These are phyloP conservation scores for Wickerhamiella sorbophila DNA, from an alignment of 805 yeast species.

Conservation along the genomic window DNA sequence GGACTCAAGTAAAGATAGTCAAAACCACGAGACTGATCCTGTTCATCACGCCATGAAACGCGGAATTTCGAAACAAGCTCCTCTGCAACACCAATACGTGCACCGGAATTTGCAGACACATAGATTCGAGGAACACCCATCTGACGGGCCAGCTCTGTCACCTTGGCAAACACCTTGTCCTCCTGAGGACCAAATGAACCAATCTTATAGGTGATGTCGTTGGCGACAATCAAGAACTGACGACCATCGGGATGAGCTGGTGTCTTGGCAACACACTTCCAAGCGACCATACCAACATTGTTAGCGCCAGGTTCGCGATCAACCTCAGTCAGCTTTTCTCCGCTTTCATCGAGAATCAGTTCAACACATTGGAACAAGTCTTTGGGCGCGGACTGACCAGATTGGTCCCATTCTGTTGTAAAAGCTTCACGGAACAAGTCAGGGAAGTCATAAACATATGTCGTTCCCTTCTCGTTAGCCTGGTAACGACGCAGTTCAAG, in stretches of 20 bases:
- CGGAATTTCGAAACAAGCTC: conserved; percentile 79
- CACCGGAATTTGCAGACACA: conserved; percentile 97
- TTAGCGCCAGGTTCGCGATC: conserved; percentile 94
- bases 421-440: conserved; percentile 93
- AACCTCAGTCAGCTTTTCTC: conserved; percentile 67
- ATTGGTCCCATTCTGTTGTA: conserved; percentile 66
- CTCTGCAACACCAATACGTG: conserved; percentile 96
- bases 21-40: conserved; percentile 74
- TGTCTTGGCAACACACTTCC: conserved; percentile 78
- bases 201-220: conserved; percentile 93
- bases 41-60: conserved; percentile 82
- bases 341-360: conserved; percentile 71
- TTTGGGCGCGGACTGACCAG: conserved; percentile 34
- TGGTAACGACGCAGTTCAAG: conserved; percentile 96
- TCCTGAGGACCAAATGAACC: conserved; percentile 98
- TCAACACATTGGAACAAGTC: conserved; percentile 70
- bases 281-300: conserved; percentile 94
- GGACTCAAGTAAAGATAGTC: conserved; percentile 68
- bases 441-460: conserved; percentile 97
- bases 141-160: conserved; percentile 80
- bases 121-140: conserved; percentile 92
- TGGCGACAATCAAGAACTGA: conserved; percentile 82
- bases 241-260: conserved; percentile 97
- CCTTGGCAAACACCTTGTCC: conserved; percentile 81
- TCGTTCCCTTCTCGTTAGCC: conserved; percentile 97